Evolutionary conservation across 202 grass and related monocot species (phyloP).

Genomic region (Bolboschoenoplectus hybrid): DNA sequence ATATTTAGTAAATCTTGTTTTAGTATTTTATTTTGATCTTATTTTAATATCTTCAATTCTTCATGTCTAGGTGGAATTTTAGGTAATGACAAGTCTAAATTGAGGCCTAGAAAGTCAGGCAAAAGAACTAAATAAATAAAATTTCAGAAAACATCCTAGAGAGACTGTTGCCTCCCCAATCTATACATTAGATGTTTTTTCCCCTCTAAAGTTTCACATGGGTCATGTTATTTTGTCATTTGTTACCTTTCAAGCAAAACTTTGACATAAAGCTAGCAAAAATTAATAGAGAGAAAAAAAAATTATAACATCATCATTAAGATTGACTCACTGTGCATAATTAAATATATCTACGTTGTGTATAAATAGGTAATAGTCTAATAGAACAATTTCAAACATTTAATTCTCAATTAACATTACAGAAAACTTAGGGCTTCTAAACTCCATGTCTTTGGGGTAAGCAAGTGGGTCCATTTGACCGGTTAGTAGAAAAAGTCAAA

Average conservation of each 20-base stretch:
- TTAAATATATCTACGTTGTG: not conserved
- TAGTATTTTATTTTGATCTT: not conserved
- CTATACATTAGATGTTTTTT: not conserved
- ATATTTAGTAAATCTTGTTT: not conserved
- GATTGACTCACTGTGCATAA: not conserved
- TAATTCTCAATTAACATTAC: not conserved
- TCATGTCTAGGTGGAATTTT: not conserved
- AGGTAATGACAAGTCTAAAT: not conserved
- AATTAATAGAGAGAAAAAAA: not conserved
- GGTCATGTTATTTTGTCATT: not conserved
- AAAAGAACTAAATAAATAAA: conserved; percentile 20
- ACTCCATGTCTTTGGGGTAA: not conserved
- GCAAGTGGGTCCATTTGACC: not conserved
- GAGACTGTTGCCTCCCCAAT: not conserved
- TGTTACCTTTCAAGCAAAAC: not conserved
- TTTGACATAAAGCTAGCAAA: not conserved
- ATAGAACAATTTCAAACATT: not conserved
- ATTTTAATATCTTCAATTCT: not conserved
- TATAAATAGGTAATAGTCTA: not conserved
- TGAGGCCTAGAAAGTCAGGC: not conserved
- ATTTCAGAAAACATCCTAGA: not conserved
- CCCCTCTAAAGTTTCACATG: not conserved
- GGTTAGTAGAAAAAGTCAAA: not conserved
- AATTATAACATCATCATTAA: not conserved
- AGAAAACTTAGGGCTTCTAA: not conserved